A percentile compares a stretch with the other conserved stretches of the same genome.
Evolutionary conservation across 2,329 filamentous ascomycete genomes (phyloP).

Genomic region (Scedosporium apiospermum): DNA sequence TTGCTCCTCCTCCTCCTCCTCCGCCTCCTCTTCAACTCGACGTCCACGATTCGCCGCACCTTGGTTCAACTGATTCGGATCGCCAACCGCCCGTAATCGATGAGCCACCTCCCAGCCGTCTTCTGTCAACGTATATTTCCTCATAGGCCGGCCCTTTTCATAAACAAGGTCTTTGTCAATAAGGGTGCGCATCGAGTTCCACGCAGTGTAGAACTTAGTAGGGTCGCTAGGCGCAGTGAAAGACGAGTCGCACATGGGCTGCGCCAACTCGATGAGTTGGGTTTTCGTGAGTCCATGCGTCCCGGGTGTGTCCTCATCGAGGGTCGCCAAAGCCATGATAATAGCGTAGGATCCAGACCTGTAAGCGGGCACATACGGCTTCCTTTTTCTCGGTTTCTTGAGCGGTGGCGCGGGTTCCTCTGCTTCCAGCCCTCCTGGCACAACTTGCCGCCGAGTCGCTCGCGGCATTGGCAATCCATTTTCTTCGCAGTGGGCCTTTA

Average conservation of each 20-base stretch:
- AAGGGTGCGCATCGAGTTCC: conserved; percentile 74
- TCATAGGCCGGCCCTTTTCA: conserved; percentile 57
- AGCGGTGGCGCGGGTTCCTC: conserved; percentile 21
- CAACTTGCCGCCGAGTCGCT: conserved; percentile 36
- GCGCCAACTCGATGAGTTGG: conserved; percentile 58
- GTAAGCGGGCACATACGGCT: conserved; percentile 61
- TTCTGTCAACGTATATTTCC: conserved; percentile 63
- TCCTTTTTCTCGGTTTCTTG: conserved; percentile 52
- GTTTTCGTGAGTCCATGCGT: conserved; percentile 54
- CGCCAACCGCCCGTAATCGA: conserved; percentile 37
- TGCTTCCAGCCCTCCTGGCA: conserved; percentile 18
- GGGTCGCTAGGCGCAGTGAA: conserved; percentile 60
- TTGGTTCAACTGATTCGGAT: conserved; percentile 4
- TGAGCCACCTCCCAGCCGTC: conserved; percentile 68
- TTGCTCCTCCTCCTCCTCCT: not conserved
- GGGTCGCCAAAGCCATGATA: conserved; percentile 53
- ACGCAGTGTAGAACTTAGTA: conserved; percentile 67
- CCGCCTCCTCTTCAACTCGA: not conserved
- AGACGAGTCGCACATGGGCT: conserved; percentile 63
- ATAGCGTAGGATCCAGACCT: conserved; percentile 70
- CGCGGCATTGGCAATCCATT: conserved; percentile 61
- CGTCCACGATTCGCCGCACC: not conserved
- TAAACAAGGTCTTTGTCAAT: conserved; percentile 64
- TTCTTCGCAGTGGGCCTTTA: conserved; percentile 51
- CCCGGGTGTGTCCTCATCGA: conserved; percentile 39